phyloP scores from a whole-genome alignment of 108 stramenopile species.

The Cyclotella baltica region DNA sequence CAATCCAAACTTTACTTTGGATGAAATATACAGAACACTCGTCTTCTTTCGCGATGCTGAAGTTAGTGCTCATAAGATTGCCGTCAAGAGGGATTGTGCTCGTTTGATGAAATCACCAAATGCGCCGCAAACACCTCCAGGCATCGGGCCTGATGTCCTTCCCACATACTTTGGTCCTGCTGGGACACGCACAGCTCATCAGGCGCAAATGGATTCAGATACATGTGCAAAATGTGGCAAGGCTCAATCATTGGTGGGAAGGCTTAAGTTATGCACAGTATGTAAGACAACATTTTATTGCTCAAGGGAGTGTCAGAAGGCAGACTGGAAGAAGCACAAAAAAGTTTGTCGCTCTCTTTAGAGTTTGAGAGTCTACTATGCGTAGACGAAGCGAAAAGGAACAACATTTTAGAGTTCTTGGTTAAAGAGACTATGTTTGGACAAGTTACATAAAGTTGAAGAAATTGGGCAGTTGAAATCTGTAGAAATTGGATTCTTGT shows the following conservation, averaged over 20 bases:
- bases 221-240: constrained; percentile 18
- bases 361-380: too few relatives aligned
- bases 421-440: too few relatives aligned
- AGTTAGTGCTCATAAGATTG: constrained; percentile 15
- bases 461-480: too few relatives aligned
- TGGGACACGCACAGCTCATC: constrained; percentile 1
- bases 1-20: constrained; percentile 6
- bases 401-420: too few relatives aligned
- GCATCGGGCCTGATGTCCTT: neutral
- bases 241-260: constrained; percentile 10
- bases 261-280: constrained; percentile 17
- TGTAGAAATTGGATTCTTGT: too few relatives aligned
- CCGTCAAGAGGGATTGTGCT: constrained; percentile 14
- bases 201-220: constrained; percentile 1
- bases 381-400: too few relatives aligned
- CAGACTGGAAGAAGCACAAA: constrained; percentile 20
- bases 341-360: too few relatives aligned
- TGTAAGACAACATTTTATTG: constrained; percentile 18
- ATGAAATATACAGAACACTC: constrained; percentile 20
- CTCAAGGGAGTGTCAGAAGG: constrained; percentile 9
- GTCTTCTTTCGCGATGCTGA: constrained; percentile 21
- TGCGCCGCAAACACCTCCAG: neutral
- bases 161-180: constrained; percentile 1
- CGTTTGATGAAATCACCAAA: neutral
- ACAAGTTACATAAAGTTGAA: too few relatives aligned